Conservation (phyloP, 352 stramenopile species). For the Phytopythium cucurbitacearum region DNA sequence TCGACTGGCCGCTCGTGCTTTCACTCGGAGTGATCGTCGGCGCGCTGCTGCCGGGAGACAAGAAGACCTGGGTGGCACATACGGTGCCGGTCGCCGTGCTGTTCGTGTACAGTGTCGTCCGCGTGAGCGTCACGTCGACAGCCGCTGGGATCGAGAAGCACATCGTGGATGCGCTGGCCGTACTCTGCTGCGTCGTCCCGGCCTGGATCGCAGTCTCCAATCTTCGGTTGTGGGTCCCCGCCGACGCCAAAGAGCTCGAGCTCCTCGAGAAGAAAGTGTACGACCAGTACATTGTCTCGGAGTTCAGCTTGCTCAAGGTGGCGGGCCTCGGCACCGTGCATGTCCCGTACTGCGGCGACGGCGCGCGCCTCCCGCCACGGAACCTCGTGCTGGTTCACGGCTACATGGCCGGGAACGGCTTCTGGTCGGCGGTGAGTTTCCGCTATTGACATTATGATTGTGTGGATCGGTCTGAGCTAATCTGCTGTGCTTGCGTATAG, state of each 20-base stretch:
- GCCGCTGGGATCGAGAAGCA: conserved; percentile 23
- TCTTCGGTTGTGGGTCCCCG: conserved; percentile 50
- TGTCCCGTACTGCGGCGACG: conserved; percentile 67
- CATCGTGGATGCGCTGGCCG: conserved; percentile 31
- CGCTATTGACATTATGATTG: conserved; percentile 1
- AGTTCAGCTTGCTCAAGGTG: conserved; percentile 49
- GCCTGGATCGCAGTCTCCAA: conserved; percentile 47
- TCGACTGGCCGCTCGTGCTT: conserved; percentile 64
- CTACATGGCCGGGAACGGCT: conserved; percentile 72
- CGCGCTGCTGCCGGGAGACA: conserved; percentile 20
- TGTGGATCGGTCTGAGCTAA: background rate
- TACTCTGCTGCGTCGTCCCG: conserved; percentile 41
- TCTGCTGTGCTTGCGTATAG: conserved; percentile 16
- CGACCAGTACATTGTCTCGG: conserved; percentile 51
- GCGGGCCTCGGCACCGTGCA: conserved; percentile 70
- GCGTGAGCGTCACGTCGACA: conserved; percentile 32
- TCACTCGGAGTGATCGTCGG: conserved; percentile 24
- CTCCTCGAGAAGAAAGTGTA: conserved; percentile 66
- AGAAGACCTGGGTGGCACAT: conserved; percentile 15
- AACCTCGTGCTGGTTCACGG: conserved; percentile 75
- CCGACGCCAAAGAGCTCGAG: conserved; percentile 42
- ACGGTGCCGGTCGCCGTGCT: conserved; percentile 23
- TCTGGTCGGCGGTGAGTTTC: conserved; percentile 59
- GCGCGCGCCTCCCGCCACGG: conserved; percentile 36
- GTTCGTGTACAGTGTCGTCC: conserved; percentile 44